Conservation (phyloP, 2,329 filamentous ascomycete genomes). For the Penicillium sp. region DNA sequence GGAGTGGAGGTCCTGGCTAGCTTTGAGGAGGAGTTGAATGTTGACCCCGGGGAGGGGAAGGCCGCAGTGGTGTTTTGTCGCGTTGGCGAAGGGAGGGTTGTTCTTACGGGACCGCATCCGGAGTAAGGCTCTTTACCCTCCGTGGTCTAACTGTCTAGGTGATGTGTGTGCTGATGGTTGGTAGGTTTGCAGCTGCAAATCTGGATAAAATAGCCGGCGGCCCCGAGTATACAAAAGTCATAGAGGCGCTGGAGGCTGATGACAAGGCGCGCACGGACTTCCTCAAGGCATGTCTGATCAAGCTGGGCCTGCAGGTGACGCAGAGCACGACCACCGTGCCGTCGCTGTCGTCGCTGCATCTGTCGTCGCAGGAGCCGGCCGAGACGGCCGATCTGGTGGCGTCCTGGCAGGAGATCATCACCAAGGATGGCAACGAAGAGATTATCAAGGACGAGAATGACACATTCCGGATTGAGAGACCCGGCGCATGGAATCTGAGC, state of each 20-base stretch:
- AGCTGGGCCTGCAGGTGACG: constrained; percentile 70
- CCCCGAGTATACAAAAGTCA: constrained; percentile 61
- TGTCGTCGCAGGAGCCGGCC: no score
- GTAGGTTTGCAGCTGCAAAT: constrained; percentile 75
- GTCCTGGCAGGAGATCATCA: no score
- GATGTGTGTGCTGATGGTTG: constrained; percentile 19
- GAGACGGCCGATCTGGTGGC: no score
- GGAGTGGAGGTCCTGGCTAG: constrained; percentile 74
- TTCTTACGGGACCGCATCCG: constrained; percentile 86
- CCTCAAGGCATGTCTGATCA: constrained; percentile 66
- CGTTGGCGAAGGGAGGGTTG: constrained; percentile 66
- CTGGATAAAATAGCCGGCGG: constrained; percentile 59
- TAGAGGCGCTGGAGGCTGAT: constrained; percentile 58
- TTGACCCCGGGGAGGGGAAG: constrained; percentile 62
- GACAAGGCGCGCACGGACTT: constrained; percentile 64
- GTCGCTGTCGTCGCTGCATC: constrained; percentile 70
- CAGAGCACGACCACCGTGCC: constrained; percentile 61
- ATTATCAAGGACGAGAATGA: constrained; percentile 74
- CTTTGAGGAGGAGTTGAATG: constrained; percentile 64
- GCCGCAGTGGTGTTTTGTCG: constrained; percentile 78
- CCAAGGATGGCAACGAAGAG: no score
- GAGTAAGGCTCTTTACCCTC: no score
- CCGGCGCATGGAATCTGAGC: constrained; percentile 52
- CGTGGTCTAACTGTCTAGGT: no score
- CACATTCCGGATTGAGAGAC: constrained; percentile 66